Evolutionary conservation across 148 eudicot species (phyloP), one percentile per base, ranked within the genome.

Genomic region (Heliamphora exappendiculata): DNA sequence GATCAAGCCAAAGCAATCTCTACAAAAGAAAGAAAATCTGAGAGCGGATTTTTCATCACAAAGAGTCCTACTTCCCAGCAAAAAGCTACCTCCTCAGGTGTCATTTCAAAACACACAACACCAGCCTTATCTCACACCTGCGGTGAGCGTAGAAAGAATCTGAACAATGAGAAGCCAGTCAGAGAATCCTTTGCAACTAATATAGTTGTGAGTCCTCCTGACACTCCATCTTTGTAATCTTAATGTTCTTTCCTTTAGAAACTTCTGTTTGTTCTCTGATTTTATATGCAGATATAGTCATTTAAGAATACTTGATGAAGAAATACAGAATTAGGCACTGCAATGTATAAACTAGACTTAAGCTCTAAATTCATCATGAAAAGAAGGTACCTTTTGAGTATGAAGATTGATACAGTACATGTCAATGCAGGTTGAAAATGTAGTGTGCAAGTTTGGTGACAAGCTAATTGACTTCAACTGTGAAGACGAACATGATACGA

Each of bases 391-490:
- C 0, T n/a, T 54, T 54, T 53, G 19, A n/a, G 29, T 4, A 49
- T 0, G 22, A 44, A 55, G 45, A 24, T 50, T 66, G 17, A 58
- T 5, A 16, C 29, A 22, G 3, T 19, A 29, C 70, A 19, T 67
- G 28, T 47, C 29, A 65, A 74, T 81, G 85, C 89, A 88, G 89
- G 88, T 67, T 58, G 81, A 72, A 81, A 65, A 67, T 58, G 39
- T 44, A 55, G 77, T 57, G 55, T 7, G 51, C 75, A 82, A 78
- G 72, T 78, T 73, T 53, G 76, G 54, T 58, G 76, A 69, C 42
- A 79, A 75, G 73, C 66, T 41, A 45, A 75, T 45, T 20, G 51
- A 75, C 34, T 58, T 67, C 24, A 20, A 14, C 8, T 26, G 33
- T 82, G 85, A 76, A 41, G 58, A 26, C n/a, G 83, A 76, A 26